These are phyloP conservation scores for Coriolopsis trogii DNA, from an alignment of 1,284 basidiomycete genomes.

Conservation along the genomic window DNA sequence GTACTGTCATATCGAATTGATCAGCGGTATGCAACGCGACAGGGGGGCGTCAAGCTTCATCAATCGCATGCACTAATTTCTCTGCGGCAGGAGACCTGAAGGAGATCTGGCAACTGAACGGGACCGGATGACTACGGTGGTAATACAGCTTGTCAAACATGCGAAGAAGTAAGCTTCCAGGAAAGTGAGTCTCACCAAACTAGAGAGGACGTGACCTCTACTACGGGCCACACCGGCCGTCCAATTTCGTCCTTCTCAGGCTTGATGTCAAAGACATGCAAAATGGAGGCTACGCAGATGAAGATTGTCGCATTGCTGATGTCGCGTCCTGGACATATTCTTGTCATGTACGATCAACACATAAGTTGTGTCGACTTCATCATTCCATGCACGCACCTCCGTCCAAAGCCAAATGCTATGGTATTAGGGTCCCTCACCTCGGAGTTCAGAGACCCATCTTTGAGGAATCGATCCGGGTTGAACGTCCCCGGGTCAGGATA, in stretches of 20 bases:
- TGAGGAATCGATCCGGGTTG: conserved; percentile 19
- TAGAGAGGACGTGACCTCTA: background rate
- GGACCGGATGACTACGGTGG: too few relatives aligned
- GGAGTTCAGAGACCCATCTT: background rate
- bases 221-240: background rate
- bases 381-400: conserved; percentile 2
- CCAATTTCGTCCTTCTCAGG: background rate
- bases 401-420: conserved; percentile 19
- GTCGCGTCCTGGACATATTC: conserved; percentile 1
- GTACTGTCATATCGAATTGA: too few relatives aligned
- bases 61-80: too few relatives aligned
- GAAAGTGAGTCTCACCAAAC: too few relatives aligned
- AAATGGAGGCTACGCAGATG: conserved; percentile 1
- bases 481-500: conserved; percentile 22
- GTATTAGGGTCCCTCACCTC: conserved; percentile 11
- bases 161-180: too few relatives aligned
- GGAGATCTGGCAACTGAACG: too few relatives aligned
- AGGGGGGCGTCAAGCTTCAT: too few relatives aligned
- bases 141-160: too few relatives aligned
- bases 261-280: conserved; percentile 3
- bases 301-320: conserved; percentile 1
- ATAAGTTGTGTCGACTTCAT: background rate
- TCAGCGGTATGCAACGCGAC: too few relatives aligned
- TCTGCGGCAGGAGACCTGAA: too few relatives aligned
- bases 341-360: too few relatives aligned